Evolutionary conservation across 2,329 filamentous ascomycete genomes (phyloP), one percentile per base, ranked within the genome.

Genomic region (Fusarium mangiferae): DNA sequence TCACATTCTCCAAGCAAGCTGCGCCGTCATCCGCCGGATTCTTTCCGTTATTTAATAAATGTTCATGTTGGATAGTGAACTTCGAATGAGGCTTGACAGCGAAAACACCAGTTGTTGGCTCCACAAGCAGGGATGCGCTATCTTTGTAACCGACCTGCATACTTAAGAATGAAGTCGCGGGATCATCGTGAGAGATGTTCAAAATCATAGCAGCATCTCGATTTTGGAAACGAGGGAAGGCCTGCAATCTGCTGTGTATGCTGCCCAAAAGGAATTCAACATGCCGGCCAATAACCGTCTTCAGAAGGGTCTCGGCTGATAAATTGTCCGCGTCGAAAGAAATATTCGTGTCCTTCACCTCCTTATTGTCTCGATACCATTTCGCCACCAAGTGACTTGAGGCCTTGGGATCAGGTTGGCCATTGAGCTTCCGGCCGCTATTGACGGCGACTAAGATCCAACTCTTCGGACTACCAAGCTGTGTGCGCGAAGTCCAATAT

Each of bases 361-460:
- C 93, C 76, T 92, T 91, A 72, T 91, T 92, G 78, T 96, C 92
- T 65, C 94, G 91, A 81, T 97, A 95, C 96, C 96, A 99, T 73
- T 94, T 91, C 44, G 92, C 83, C 6, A 85, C 87, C 51, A 96
- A 80, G 54, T 82, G 83, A 73, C 90, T 92, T 1, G 88, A 84
- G 5, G 83, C 76, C 66, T 84, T 86, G 9, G 83, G 78, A 57
- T 87, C 83, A 3, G 81, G 70, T 18, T 81, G 77, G 18, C 77
- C 81, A 15, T 83, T 82, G 46, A 81, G 80, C 65, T 85, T 87
- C 61, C 84, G 86, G 38, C 92, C 92, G 78, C 91, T 95, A 67
- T 91, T 88, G 41, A 98, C 89, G 15, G 95, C 95, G 57, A 99
- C 86, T 73, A 98, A 92, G 54, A 99, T 87, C 96, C 96, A 99